A percentile compares a stretch with the other conserved stretches of the same genome.
Conservation (phyloP, 345 rosid species). For the Eucalyptus leucophloia region DNA sequence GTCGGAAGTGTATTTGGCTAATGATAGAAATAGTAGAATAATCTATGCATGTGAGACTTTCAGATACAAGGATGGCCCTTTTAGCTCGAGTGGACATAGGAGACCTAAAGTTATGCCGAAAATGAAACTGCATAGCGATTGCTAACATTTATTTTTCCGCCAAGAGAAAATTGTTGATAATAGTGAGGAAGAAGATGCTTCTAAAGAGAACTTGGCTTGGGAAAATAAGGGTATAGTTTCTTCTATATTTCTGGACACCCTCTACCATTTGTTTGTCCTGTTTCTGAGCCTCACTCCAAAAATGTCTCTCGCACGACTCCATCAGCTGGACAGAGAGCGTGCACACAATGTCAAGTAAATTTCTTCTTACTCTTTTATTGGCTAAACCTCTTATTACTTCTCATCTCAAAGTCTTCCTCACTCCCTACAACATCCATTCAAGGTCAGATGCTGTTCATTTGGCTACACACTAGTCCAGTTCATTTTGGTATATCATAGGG, state of each 20-base stretch:
- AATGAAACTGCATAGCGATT: background rate
- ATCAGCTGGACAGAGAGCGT: slow-evolving; percentile 62
- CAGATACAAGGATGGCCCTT: background rate
- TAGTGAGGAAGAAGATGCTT: background rate
- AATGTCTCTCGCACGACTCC: slow-evolving; percentile 33
- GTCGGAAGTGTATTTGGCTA: too few relatives aligned
- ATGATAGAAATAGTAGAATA: too few relatives aligned
- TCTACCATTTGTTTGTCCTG: background rate
- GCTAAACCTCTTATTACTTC: background rate
- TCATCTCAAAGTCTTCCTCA: background rate
- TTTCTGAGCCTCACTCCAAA: background rate
- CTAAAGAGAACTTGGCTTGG: background rate
- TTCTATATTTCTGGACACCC: background rate
- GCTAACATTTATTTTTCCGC: background rate
- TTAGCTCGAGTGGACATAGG: background rate
- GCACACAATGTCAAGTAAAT: slow-evolving; percentile 57
- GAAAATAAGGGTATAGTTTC: background rate
- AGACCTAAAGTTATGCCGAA: background rate
- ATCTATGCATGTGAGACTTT: too few relatives aligned
- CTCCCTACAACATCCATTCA: background rate
- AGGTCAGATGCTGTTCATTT: background rate
- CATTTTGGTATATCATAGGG: slow-evolving; percentile 33
- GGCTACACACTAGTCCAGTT: background rate
- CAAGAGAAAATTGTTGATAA: background rate
- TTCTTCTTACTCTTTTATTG: background rate